Base-by-base conservation (phyloP, 139 green algal genomes). In the Gonium pectorale region DNA sequence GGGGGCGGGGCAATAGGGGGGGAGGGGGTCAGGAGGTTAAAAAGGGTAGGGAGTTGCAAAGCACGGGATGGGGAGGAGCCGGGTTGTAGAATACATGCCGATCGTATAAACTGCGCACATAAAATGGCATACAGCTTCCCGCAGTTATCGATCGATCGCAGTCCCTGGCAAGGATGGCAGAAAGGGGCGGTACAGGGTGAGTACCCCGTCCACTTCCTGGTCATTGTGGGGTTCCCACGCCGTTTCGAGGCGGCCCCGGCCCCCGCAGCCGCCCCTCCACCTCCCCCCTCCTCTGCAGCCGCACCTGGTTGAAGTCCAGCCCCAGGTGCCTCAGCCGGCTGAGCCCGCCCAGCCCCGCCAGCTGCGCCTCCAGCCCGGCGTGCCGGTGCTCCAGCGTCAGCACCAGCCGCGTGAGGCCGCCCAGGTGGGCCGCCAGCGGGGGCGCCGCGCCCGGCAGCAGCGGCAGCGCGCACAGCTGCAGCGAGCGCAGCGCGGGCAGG, bases 361-460 rank as follows among this genome's bases (percentile, higher is more conserved):
- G 52, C 52, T 66, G 46, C 72, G 43, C 33, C 51, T 80, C 52
- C 49, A 5, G 31, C 4, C 31, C 62, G 21, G 72, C 35, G 72
- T 80, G 52, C 7, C 60, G 60, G 72, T 80, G 72, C 35, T 80
- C 72, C 8, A 80, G 68, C 46, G 72, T 68, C 31, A 80, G 22
- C 8, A 3, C 52, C 52, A 80, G 72, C 29, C 52, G 52, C 11
- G 72, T 80, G 31, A 79, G 71, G 71, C 46, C 33, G 27, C 15
- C 24, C 43, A 77, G 68, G 68, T 6, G 27, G 68, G 56, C 56
- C 31, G 49, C 22, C 33, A 66, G 49, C 22, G 66, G 26, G 35
- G 51, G 49, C 71, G 54, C 49, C 70, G 17, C 11, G 70, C 9
- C 44, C n/a, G 46, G 46, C 31, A 66, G 49, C 49, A 79, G 70